These are phyloP conservation scores for Hibiscus tridactylites DNA, from an alignment of 345 rosid species.

Conservation along the genomic window DNA sequence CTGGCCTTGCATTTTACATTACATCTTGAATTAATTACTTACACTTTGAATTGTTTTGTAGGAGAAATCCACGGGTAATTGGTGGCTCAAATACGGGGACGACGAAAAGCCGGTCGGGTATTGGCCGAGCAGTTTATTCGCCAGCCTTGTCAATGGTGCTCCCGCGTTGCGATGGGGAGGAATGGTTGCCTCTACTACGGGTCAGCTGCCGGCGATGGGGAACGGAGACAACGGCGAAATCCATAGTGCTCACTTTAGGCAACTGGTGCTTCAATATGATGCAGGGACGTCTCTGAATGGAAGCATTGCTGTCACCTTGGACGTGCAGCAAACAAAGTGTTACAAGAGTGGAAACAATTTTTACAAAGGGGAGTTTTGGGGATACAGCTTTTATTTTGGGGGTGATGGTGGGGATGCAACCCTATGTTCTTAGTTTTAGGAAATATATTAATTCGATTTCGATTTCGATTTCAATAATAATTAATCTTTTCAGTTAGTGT, in stretches of 20 bases:
- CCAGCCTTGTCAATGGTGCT: neutral
- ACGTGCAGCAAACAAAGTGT: neutral
- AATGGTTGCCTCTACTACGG: neutral
- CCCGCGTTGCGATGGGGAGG: conserved; percentile 8
- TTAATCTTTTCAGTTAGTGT: no score
- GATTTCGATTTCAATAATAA: neutral
- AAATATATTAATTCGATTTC: neutral
- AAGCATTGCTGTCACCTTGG: neutral
- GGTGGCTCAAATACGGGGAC: conserved; percentile 7
- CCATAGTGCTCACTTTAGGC: conserved; percentile 6
- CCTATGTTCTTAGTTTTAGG: neutral
- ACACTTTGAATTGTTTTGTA: neutral
- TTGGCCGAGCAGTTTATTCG: neutral
- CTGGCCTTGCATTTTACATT: neutral
- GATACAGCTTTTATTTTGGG: conserved; percentile 15
- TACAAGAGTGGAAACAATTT: conserved; percentile 4
- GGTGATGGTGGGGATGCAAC: conserved; percentile 8
- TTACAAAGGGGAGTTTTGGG: neutral
- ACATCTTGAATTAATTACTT: neutral
- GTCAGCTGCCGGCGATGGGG: conserved; percentile 9
- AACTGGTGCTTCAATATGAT: neutral
- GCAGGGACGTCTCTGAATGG: conserved; percentile 1
- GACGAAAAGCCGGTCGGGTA: neutral
- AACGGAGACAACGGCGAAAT: conserved; percentile 3
- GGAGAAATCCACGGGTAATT: conserved; percentile 6